These are phyloP conservation scores for Clonostachys sp. DNA, from an alignment of 2,329 filamentous ascomycete genomes.

Conservation along the genomic window DNA sequence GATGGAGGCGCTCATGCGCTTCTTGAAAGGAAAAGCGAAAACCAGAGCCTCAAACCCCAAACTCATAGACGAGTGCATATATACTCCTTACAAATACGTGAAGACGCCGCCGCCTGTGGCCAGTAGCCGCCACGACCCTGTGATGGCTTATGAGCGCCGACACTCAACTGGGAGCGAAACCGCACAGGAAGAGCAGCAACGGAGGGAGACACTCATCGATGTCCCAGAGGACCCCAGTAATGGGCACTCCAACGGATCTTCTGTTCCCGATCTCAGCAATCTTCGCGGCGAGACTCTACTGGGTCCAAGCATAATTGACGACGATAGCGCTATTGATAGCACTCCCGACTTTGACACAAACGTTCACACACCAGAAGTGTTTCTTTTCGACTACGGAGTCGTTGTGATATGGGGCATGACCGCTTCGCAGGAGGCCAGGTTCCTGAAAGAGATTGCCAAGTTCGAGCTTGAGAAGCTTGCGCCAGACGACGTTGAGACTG, in stretches of 20 bases:
- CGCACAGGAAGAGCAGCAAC: constrained; percentile 33
- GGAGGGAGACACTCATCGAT: constrained; percentile 18
- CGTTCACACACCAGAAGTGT: constrained; percentile 90
- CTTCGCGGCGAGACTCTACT: constrained; percentile 23
- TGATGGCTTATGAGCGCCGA: constrained; percentile 56
- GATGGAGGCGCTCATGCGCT: constrained; percentile 84
- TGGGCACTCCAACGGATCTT: constrained; percentile 4
- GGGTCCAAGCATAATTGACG: constrained; percentile 24
- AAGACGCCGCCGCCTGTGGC: constrained; percentile 19
- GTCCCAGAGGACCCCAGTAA: neutral
- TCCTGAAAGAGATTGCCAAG: constrained; percentile 89
- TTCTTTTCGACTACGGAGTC: constrained; percentile 95
- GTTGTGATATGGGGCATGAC: constrained; percentile 99
- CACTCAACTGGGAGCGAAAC: constrained; percentile 70
- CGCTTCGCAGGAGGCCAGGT: constrained; percentile 79
- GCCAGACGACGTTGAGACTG: constrained; percentile 85
- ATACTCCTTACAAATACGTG: constrained; percentile 84
- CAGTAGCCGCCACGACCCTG: constrained; percentile 21
- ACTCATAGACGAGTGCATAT: constrained; percentile 95
- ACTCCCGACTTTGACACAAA: constrained; percentile 77
- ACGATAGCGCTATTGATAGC: constrained; percentile 30
- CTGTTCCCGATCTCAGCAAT: constrained; percentile 10
- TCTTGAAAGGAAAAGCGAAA: constrained; percentile 79
- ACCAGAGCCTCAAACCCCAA: constrained; percentile 80
- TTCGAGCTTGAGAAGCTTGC: constrained; percentile 90